Evolutionary conservation across 345 rosid species (phyloP).

Genomic region (Cardamine chenopodiifolia): DNA sequence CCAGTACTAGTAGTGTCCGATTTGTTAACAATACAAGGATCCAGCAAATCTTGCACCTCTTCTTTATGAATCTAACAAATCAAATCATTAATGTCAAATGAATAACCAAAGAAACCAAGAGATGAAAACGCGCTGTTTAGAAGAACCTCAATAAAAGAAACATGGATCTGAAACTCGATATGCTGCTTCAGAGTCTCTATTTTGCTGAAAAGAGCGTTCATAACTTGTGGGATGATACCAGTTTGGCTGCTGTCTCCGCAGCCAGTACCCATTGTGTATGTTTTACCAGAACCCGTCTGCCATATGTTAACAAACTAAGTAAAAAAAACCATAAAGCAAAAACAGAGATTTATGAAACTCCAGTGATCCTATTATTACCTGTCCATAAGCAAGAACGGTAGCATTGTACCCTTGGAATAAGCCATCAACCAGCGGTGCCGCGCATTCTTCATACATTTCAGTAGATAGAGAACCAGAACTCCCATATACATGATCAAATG

Average conservation of each 20-base stretch:
- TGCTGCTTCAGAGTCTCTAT: slow-evolving; percentile 77
- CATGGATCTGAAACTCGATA: slow-evolving; percentile 82
- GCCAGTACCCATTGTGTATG: slow-evolving; percentile 99
- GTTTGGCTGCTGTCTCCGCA: slow-evolving; percentile 76
- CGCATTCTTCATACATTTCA: slow-evolving; percentile 89
- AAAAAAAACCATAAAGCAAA: background rate
- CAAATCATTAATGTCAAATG: slow-evolving; percentile 12
- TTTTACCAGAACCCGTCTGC: slow-evolving; percentile 99
- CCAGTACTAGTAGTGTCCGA: slow-evolving; percentile 57
- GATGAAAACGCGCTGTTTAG: background rate
- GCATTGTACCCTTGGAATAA: slow-evolving; percentile 99
- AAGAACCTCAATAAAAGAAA: slow-evolving; percentile 93
- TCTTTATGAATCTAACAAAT: slow-evolving; percentile 85
- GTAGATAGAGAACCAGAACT: slow-evolving; percentile 76
- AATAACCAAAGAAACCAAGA: background rate
- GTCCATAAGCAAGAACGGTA: slow-evolving; percentile 98
- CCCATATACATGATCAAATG: slow-evolving; percentile 97
- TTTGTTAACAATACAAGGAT: slow-evolving; percentile 60
- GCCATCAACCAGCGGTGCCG: slow-evolving; percentile 88
- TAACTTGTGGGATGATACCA: slow-evolving; percentile 86
- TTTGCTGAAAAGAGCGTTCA: slow-evolving; percentile 81
- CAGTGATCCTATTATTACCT: slow-evolving; percentile 52
- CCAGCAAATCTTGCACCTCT: slow-evolving; percentile 95
- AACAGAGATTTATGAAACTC: background rate
- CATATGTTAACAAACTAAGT: slow-evolving; percentile 28